Base-by-base conservation (phyloP, 2,329 filamentous ascomycete genomes). In the Nemania sp. region DNA sequence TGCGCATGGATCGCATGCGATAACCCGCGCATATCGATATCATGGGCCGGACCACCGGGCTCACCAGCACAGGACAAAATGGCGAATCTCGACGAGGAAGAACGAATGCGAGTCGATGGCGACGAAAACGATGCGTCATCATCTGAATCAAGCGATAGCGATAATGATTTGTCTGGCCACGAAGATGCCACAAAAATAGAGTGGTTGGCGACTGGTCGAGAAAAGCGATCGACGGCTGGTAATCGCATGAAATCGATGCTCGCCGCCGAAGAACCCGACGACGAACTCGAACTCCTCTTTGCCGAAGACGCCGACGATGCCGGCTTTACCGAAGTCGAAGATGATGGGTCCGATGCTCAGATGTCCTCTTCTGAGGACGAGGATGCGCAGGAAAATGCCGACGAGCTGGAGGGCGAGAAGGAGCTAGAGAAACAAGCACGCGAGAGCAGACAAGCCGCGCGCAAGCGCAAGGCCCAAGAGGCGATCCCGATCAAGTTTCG, bases 341-440 rank as follows among this genome's bases (percentile, higher is more conserved):
- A 80, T 9, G 81, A 82, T 49, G 83, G 76, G 2, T 90, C 88
- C 1, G 93, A 97, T 68, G 86, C 90, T 62, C 86, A 90, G 41
- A 87, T 97, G 77, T 92, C 89, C 12, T 95, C 90, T 0, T 90
- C 86, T 0, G 89, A 90, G 60, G 88, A 91, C 41, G 90, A 94
- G 43, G 90, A 95, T 56, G 87, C 91, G 53, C 85, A 83, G 71
- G 77, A 84, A 46, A 78, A 87, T 54, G 72, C 68, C 23, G 80
- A 94, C 61, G 90, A 96, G 36, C 71, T 94, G 4, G 89, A 90
- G 52, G 94, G 94, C 28, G 94, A 99, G 73, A 88, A 86, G 65
- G 91, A 96, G 72, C 72, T 99, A 49, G 86, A 94, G 72, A 86
- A 83, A 60, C 83, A 88, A 63, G 90, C 88, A 53, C 86, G 85